Evolutionary conservation across 805 yeast species (phyloP), one percentile per base, ranked within the genome.

Genomic region (Candida sphagnicola): DNA sequence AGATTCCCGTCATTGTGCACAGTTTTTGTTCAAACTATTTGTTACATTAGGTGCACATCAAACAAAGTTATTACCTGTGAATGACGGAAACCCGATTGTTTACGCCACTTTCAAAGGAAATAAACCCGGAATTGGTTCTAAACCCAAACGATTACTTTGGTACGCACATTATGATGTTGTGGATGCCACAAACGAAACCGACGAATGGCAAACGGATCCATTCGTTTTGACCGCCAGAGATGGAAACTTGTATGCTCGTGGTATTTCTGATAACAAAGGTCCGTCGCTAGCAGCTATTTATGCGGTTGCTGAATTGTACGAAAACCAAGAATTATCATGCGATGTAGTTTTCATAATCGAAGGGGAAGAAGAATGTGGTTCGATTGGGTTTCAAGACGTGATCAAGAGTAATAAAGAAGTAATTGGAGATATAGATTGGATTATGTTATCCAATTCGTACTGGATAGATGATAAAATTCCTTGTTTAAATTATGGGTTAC

Each of bases 121-220:
- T 14, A 31, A 14, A 12, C 29, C 26, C 19, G 24, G 29, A 18
- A 19, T 23, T 14, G 18, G n/a, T 12, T 13, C 8, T 16, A 35
- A 30, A 2, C 40, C 35, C 14, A 35, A 41, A 10, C 67, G 85
- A 40, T 70, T 88, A 4, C 58, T 91, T 34, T 91, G 95, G 84
- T 91, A 91, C 59, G 98, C 96, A 1, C 99, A 91, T 67, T 91
- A 93, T 56, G 99, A 91, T 61, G 96, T 91, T 18, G 88, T 91
- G 29, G 85, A 84, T 42, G 95, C 95, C 0, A 75, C 77, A 24
- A 72, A 72, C 36, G 62, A 67, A 16, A 53, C 47, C n/a, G 70
- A 68, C 4, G 69, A 69, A 21, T 91, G 98, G 97, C 57, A 67
- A 6, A 76, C 93, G 0, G 81, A 83, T 45, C 98, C 98, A 0